Base-by-base conservation (phyloP, 129 eudicot species). In the Centrapalus pauciflorus region DNA sequence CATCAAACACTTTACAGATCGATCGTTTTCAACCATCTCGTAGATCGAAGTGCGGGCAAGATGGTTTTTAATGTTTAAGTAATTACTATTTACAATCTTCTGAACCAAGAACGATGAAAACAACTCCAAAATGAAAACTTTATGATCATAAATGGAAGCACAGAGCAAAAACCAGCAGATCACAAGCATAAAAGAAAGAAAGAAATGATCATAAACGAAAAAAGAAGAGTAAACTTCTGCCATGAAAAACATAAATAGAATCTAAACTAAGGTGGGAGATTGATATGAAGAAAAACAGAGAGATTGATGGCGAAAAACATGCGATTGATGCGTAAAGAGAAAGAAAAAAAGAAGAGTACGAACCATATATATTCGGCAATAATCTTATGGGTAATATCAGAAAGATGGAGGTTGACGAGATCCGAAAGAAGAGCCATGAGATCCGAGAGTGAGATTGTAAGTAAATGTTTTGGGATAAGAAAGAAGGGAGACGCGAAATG, bases 351-450 rank as follows among this genome's bases (percentile, higher is more conserved):
- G 1, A 40, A 2, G 14, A 41, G 50, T 27, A 52, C 81, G 37
- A 30, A 89, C 96, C 96, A 89, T 61, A 89, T 75, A 69, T 89
- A 89, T 61, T 89, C 96, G 17, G 96, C 96, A 28, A 89, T 89
- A 40, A 89, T 68, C 70, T 89, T 89, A 10, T 69, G 52, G 26
- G 90, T 80, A 49, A 72, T 0, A 10, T 72, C 84, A 19, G 96
- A 46, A 54, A 89, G 85, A 61, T 85, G 50, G 61, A 89, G 94
- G 52, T 89, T 85, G 71, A 85, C 9, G 71, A 89, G 94, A 83
- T 85, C 94, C 38, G 87, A 28, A 41, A 89, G 87, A 17, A 24
- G 35, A 9, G 96, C 78, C 94, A 88, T 87, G 43, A 59, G 73
- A 65, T 65, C 32, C 10, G 63, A 27, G 1, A 16, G 46, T n/a